These are phyloP conservation scores for Ramicandelaber brevisporus DNA, from an alignment of 192 early-diverging fungal species.

Conservation along the genomic window DNA sequence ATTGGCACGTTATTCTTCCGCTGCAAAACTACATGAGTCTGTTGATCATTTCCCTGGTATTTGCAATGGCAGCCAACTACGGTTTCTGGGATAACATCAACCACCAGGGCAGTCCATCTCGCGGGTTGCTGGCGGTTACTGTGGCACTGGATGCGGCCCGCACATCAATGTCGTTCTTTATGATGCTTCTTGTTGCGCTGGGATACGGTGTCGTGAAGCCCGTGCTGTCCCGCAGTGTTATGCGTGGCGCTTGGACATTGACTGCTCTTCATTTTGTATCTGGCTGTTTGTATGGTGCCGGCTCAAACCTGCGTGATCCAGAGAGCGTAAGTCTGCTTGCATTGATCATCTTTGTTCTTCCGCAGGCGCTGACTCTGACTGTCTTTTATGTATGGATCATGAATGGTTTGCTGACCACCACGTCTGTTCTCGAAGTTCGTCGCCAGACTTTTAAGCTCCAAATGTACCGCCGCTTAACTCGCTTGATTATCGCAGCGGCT, in stretches of 20 bases:
- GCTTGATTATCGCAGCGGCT: conserved; percentile 50
- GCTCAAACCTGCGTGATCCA: conserved; percentile 41
- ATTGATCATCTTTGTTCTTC: conserved; percentile 58
- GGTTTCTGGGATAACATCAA: conserved; percentile 51
- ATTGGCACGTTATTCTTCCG: conserved; percentile 73
- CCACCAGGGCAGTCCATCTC: conserved; percentile 24
- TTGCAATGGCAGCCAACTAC: conserved; percentile 87
- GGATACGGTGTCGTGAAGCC: conserved; percentile 93
- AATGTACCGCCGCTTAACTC: conserved; percentile 73
- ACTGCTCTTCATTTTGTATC: conserved; percentile 63
- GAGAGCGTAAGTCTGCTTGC: conserved; percentile 34
- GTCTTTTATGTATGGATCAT: conserved; percentile 89
- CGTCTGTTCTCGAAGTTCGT: conserved; percentile 43
- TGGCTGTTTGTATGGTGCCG: conserved; percentile 65
- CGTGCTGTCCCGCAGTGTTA: conserved; percentile 73
- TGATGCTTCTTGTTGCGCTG: conserved; percentile 82
- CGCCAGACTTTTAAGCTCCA: conserved; percentile 68
- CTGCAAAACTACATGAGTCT: conserved; percentile 78
- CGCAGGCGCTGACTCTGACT: conserved; percentile 72
- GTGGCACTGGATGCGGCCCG: conserved; percentile 67
- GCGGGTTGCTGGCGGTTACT: conserved; percentile 40
- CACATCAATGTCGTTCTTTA: conserved; percentile 85
- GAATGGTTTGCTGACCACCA: conserved; percentile 50
- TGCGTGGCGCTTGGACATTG: conserved; percentile 42
- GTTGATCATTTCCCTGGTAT: conserved; percentile 59